phyloP scores from a whole-genome alignment of 257 asterid genomes.

The Vinca minor region DNA sequence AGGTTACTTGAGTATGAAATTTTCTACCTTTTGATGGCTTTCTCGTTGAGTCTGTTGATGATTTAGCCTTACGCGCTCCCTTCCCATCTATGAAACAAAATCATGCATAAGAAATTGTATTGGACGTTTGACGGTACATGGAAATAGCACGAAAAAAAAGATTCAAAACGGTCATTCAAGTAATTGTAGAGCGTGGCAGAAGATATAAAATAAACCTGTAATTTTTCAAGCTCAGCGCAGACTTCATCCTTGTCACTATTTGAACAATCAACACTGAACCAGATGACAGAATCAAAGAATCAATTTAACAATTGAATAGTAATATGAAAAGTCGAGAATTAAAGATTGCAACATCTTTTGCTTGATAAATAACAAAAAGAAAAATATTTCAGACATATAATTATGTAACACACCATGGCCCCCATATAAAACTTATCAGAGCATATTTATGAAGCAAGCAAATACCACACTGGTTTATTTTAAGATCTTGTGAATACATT shows the following conservation, averaged over 20 bases:
- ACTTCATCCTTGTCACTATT: slow-evolving; percentile 31
- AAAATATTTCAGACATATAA: neutral
- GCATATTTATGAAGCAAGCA: neutral
- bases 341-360: neutral
- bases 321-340: neutral
- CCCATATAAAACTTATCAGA: neutral
- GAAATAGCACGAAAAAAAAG: neutral
- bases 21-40: slow-evolving; percentile 62
- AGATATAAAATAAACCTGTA: slow-evolving; percentile 46
- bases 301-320: neutral
- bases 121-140: neutral
- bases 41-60: slow-evolving; percentile 78
- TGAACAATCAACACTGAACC: slow-evolving; percentile 52
- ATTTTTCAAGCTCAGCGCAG: slow-evolving; percentile 45
- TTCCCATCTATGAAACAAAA: slow-evolving; percentile 38
- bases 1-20: neutral
- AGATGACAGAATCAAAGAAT: neutral
- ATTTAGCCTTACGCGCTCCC: slow-evolving; percentile 50
- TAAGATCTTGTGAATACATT: neutral
- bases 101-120: neutral
- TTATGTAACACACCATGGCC: neutral
- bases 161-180: neutral
- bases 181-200: neutral
- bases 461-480: neutral
- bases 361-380: neutral